Evolutionary conservation across 2,329 filamentous ascomycete species (phyloP).

Genomic region (Mycosphaerella sp.): DNA sequence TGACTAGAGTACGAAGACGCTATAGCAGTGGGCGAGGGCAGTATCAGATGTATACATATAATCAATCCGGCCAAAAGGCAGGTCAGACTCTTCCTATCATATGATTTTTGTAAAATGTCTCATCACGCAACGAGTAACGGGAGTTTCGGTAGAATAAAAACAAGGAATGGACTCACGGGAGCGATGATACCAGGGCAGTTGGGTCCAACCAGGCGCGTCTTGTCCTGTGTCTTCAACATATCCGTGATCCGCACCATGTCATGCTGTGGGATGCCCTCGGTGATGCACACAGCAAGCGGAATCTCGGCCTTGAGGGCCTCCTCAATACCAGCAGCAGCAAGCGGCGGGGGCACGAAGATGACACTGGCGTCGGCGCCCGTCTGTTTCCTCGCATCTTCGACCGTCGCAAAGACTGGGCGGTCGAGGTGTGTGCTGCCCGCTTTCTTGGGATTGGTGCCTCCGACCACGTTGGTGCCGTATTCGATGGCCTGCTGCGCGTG

Average conservation of each 20-base stretch:
- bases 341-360: conserved; percentile 93
- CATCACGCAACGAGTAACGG: conserved; percentile 13
- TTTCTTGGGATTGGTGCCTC: conserved; percentile 99
- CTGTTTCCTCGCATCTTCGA: conserved; percentile 80
- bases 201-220: conserved; percentile 92
- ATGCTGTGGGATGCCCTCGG: conserved; percentile 95
- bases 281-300: conserved; percentile 93
- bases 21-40: conserved; percentile 15
- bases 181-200: conserved; percentile 99
- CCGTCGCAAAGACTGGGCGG: conserved; percentile 86
- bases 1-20: conserved; percentile 5
- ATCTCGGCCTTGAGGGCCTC: conserved; percentile 92
- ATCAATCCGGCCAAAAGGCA: conserved; percentile 29
- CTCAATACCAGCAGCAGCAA: conserved; percentile 92
- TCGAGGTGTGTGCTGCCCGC: conserved; percentile 84
- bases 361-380: conserved; percentile 87
- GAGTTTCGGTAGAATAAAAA: conserved; percentile 7
- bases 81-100: conserved; percentile 39
- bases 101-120: conserved; percentile 25
- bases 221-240: conserved; percentile 95
- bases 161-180: conserved; percentile 44
- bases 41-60: conserved; percentile 17
- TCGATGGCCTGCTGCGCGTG: conserved; percentile 97
- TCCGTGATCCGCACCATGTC: conserved; percentile 99
- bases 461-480: conserved; percentile 97